phyloP scores from a whole-genome alignment of 345 rosid genomes.

The Hypericum androsaemum region DNA sequence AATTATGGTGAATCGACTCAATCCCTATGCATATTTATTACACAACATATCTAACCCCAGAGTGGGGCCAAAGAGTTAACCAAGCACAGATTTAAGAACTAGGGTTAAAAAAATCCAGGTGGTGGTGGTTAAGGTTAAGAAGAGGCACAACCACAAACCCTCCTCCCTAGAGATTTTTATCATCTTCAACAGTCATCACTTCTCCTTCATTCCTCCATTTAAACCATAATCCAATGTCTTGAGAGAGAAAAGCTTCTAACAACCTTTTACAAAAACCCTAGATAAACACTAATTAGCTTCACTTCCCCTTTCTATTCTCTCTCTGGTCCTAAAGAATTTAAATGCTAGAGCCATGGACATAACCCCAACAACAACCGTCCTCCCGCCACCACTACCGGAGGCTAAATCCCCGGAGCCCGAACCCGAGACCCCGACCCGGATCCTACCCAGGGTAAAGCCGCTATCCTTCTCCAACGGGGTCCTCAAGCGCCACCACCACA shows the following conservation, averaged over 20 bases:
- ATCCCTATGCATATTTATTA: too few relatives aligned
- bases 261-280: not conserved
- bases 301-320: not conserved
- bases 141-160: not conserved
- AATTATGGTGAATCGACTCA: too few relatives aligned
- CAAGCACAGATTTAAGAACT: not conserved
- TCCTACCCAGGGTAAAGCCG: conserved; percentile 41
- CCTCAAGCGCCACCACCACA: conserved; percentile 44
- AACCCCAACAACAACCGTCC: conserved; percentile 19
- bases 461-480: conserved; percentile 55
- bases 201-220: not conserved
- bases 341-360: conserved; percentile 64
- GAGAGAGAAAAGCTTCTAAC: too few relatives aligned
- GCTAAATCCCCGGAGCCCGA: conserved; percentile 34
- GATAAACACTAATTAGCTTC: not conserved
- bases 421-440: conserved; percentile 39
- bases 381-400: not conserved
- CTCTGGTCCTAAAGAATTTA: conserved; percentile 1
- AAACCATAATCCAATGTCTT: not conserved
- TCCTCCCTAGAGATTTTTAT: not conserved
- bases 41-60: not conserved
- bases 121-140: not conserved
- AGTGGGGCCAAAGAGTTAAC: not conserved
- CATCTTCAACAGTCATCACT: not conserved
- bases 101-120: not conserved